Conservation (phyloP, 805 yeast genomes). For the Blastobotrys americana region DNA sequence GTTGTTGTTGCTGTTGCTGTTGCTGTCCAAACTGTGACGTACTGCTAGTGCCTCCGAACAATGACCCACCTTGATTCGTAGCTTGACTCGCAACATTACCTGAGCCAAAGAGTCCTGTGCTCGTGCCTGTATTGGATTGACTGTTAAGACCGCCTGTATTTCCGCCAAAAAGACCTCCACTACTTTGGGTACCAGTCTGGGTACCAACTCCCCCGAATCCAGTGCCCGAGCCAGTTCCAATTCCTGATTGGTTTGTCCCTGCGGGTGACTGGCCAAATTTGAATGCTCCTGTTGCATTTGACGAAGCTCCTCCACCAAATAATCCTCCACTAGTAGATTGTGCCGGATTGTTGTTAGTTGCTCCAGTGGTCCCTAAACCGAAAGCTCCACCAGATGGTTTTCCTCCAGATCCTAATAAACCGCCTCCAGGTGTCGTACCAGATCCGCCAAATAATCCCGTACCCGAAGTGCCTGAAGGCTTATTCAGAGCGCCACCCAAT, state of each 20-base stretch:
- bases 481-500: not conserved
- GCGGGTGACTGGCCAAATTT: too few species aligned
- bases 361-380: not conserved
- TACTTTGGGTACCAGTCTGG: conserved; percentile 11
- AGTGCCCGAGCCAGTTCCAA: too few species aligned
- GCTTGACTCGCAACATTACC: conserved; percentile 8
- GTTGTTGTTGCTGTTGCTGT: conserved; percentile 5
- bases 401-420: not conserved
- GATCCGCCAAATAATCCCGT: not conserved
- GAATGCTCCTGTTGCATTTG: too few species aligned
- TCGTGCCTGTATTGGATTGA: conserved; percentile 9
- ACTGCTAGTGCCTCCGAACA: conserved; percentile 11
- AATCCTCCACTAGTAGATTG: conserved; percentile 22
- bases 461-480: not conserved
- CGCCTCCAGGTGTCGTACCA: not conserved
- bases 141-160: too few species aligned
- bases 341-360: too few species aligned
- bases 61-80: conserved; percentile 10
- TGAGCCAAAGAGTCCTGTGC: conserved; percentile 21
- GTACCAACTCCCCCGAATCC: conserved; percentile 11
- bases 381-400: conserved; percentile 2
- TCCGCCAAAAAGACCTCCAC: conserved; percentile 27
- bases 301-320: conserved; percentile 23
- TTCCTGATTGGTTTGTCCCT: too few species aligned
- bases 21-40: not conserved